phyloP scores from a whole-genome alignment of 1,139 yeast genomes.

The Kodamaea plutei region DNA sequence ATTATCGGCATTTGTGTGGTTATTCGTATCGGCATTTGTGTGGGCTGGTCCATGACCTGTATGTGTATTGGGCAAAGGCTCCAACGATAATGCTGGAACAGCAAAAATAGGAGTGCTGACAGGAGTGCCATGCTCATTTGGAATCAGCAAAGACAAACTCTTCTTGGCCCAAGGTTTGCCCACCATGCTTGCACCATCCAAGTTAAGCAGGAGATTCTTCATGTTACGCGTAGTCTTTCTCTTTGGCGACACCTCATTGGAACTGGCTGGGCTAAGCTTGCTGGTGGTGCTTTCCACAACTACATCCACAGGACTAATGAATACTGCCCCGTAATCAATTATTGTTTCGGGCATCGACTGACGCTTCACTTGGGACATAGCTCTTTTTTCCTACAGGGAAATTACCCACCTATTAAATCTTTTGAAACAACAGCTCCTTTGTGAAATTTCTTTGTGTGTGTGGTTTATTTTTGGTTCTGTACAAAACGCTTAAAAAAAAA shows the following conservation, averaged over 20 bases:
- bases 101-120: background rate
- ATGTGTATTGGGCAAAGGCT: background rate
- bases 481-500: background rate
- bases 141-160: background rate
- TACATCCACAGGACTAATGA: too few species aligned
- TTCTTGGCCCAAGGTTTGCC: background rate
- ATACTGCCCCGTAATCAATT: background rate
- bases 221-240: conserved; percentile 6
- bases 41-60: too few species aligned
- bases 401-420: background rate
- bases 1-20: background rate
- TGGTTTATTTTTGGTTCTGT: background rate
- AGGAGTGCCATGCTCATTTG: background rate
- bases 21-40: background rate
- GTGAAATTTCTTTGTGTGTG: background rate
- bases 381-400: background rate
- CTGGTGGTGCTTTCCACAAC: too few species aligned
- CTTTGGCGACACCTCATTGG: conserved; percentile 1
- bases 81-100: background rate
- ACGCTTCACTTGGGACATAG: background rate
- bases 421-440: background rate
- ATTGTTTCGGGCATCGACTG: background rate
- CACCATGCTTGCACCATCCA: background rate
- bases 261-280: background rate
- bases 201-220: conserved; percentile 9